These are phyloP conservation scores for Gossypium davidsonii DNA, from an alignment of 441 rosid species.

Conservation along the genomic window DNA sequence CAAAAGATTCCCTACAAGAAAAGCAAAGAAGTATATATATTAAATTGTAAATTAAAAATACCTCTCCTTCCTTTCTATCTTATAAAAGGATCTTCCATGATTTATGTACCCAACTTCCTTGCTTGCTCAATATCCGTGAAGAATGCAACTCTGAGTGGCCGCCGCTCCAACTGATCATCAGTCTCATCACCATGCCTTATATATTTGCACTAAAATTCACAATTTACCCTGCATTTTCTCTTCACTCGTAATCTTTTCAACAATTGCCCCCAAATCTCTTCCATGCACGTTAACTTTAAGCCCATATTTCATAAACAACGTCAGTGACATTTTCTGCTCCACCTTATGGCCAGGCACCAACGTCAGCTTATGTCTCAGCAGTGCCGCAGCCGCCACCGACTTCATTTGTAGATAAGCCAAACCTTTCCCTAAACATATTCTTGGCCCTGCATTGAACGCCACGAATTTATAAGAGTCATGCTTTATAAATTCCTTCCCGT, in stretches of 20 bases:
- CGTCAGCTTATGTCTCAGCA: conserved; percentile 66
- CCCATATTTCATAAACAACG: conserved; percentile 86
- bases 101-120: neutral
- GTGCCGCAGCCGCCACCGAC: conserved; percentile 71
- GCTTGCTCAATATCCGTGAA: conserved; percentile 11
- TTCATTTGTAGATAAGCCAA: conserved; percentile 92
- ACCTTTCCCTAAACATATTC: conserved; percentile 79
- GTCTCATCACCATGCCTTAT: neutral
- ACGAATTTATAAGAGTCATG: conserved; percentile 78
- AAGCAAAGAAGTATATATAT: neutral
- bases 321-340: conserved; percentile 94
- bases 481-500: conserved; percentile 42
- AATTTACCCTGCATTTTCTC: conserved; percentile 13
- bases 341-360: conserved; percentile 65
- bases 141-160: neutral
- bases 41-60: conserved; percentile 8
- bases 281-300: conserved; percentile 55
- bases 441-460: conserved; percentile 90
- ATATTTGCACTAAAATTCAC: conserved; percentile 18
- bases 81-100: neutral
- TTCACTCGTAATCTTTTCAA: conserved; percentile 22
- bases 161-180: neutral
- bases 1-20: conserved; percentile 5
- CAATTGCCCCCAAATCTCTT: conserved; percentile 47
- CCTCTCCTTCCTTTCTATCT: neutral